A percentile compares a stretch with the other conserved stretches of the same genome.
Conservation (phyloP, 2,329 filamentous ascomycete genomes). For the Cordyceps militaris region DNA sequence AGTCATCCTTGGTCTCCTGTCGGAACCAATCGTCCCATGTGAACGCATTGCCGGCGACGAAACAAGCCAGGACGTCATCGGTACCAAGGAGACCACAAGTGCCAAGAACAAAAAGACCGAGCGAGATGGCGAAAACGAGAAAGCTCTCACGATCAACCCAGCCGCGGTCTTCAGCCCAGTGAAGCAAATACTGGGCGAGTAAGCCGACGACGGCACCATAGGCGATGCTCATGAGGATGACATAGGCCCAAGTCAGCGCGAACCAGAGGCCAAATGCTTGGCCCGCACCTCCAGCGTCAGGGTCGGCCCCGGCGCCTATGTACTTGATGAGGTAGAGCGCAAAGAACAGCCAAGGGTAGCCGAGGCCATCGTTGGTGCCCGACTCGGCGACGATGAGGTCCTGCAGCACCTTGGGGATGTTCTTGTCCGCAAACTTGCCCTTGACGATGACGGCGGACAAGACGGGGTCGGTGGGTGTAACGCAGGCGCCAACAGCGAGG, state of each 20-base stretch:
- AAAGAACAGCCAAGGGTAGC: slow-evolving; percentile 83
- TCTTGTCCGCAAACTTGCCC: slow-evolving; percentile 86
- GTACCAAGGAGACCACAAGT: slow-evolving; percentile 82
- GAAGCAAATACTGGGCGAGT: slow-evolving; percentile 72
- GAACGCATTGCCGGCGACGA: slow-evolving; percentile 84
- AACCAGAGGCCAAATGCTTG: slow-evolving; percentile 77
- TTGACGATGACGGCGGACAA: slow-evolving; percentile 87
- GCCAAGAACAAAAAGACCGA: slow-evolving; percentile 80
- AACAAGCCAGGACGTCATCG: slow-evolving; percentile 86
- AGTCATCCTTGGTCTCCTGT: slow-evolving; percentile 80
- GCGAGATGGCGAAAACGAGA: slow-evolving; percentile 74
- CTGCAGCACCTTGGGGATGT: slow-evolving; percentile 75
- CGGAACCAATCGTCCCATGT: slow-evolving; percentile 96
- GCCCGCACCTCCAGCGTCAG: slow-evolving; percentile 45
- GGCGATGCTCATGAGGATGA: slow-evolving; percentile 66
- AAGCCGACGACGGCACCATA: slow-evolving; percentile 76
- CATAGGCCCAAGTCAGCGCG: slow-evolving; percentile 77
- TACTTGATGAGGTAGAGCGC: slow-evolving; percentile 80
- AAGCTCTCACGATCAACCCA: slow-evolving; percentile 86
- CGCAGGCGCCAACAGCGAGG: slow-evolving; percentile 71
- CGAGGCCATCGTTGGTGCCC: slow-evolving; percentile 81
- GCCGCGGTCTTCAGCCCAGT: slow-evolving; percentile 73
- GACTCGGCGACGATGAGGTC: slow-evolving; percentile 76
- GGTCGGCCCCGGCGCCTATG: slow-evolving; percentile 49
- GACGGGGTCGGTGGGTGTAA: slow-evolving; percentile 89